These are phyloP conservation scores for Neurospora sublineolata DNA, from an alignment of 495 filamentous ascomycete species.

Conservation along the genomic window DNA sequence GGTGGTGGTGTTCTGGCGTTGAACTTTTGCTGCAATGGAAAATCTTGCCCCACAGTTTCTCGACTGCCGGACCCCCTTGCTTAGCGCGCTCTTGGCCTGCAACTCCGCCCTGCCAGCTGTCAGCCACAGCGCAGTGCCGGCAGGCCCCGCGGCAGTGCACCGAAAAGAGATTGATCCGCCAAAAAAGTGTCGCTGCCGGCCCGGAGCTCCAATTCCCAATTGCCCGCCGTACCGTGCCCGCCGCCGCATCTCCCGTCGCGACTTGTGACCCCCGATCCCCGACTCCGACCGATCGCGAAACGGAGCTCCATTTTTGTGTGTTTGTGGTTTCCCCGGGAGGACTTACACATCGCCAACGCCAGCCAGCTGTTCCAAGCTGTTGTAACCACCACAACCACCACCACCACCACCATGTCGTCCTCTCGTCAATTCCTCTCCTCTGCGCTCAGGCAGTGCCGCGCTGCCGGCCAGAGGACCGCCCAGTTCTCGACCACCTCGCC, in stretches of 20 bases:
- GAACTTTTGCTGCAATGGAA: slow-evolving; percentile 1
- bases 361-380: neutral
- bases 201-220: neutral
- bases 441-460: slow-evolving; percentile 4
- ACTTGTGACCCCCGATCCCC: neutral
- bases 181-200: slow-evolving; percentile 2
- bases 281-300: neutral
- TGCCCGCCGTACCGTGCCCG: neutral
- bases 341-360: neutral
- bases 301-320: neutral
- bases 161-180: slow-evolving; percentile 2
- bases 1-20: neutral
- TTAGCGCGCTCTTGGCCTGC: neutral
- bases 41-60: slow-evolving; percentile 9
- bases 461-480: neutral
- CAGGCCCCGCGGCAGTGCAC: neutral
- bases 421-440: slow-evolving; percentile 6
- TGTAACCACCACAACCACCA: neutral
- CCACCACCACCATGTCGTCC: slow-evolving; percentile 3
- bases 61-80: neutral
- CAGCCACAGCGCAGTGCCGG: neutral
- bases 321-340: neutral
- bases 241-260: neutral
- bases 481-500: slow-evolving; percentile 8
- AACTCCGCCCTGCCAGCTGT: neutral